Evolutionary conservation across 1,284 basidiomycete species (phyloP).

Genomic region (Austroboletus niveus): DNA sequence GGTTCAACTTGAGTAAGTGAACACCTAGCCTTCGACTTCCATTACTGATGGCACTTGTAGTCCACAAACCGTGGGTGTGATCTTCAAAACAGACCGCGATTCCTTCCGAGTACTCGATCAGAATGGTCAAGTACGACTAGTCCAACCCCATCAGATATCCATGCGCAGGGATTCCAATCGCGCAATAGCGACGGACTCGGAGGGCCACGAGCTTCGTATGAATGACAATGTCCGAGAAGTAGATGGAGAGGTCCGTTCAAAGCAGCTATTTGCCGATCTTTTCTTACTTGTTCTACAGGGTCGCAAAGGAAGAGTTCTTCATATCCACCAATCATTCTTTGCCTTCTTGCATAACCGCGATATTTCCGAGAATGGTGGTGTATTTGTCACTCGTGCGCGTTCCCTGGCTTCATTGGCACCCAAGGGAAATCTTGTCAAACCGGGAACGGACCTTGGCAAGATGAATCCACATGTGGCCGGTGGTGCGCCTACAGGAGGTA

Average conservation of each 20-base stretch:
- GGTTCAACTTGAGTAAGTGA: slow-evolving; percentile 88
- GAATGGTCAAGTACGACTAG: slow-evolving; percentile 82
- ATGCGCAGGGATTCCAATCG: slow-evolving; percentile 83
- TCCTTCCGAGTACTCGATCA: slow-evolving; percentile 96
- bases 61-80: slow-evolving; percentile 91
- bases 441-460: slow-evolving; percentile 83
- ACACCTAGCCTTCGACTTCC: slow-evolving; percentile 1
- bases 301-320: slow-evolving; percentile 91
- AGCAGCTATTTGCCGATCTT: not conserved
- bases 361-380: slow-evolving; percentile 86
- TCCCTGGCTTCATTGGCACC: slow-evolving; percentile 83
- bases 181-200: slow-evolving; percentile 88
- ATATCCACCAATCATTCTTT: slow-evolving; percentile 93
- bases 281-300: slow-evolving; percentile 40
- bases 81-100: slow-evolving; percentile 96
- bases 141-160: slow-evolving; percentile 95
- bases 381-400: slow-evolving; percentile 87
- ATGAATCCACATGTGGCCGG: slow-evolving; percentile 85
- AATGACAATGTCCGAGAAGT: slow-evolving; percentile 95
- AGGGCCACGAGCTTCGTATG: slow-evolving; percentile 79
- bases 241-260: slow-evolving; percentile 74
- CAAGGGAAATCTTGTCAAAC: slow-evolving; percentile 68
- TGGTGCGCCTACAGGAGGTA: slow-evolving; percentile 62
- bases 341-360: slow-evolving; percentile 96
- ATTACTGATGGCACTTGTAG: slow-evolving; percentile 38